Evolutionary conservation across 345 rosid species (phyloP), one percentile per base, ranked within the genome.

Genomic region (Boechera retrofracta): DNA sequence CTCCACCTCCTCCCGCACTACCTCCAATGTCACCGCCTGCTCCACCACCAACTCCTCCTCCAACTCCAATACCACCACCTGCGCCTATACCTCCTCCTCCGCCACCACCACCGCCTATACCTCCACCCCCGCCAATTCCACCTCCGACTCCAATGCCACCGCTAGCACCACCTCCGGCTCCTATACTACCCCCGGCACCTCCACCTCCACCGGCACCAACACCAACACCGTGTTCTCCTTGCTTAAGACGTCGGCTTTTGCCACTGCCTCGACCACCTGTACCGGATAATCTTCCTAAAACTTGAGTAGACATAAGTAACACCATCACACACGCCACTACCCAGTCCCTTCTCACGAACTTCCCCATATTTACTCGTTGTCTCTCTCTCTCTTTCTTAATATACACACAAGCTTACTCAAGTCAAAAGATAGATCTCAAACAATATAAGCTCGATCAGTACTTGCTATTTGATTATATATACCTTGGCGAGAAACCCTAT

Each of bases 291-390:
- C 16, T 18, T 29, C 72, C 81, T 5, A 77, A 65, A 42, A 65
- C 81, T 47, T 64, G 77, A 42, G 48, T 39, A 18, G 63, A 71
- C 47, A 64, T 58, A 4, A 26, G 9, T 60, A 62, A 38, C 76
- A 64, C 4, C 64, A 47, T 72, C 28, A 72, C 62, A 58, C 60
- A 71, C 29, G 62, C 81, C 67, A 64, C 38, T 28, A 64, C 39
- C 79, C 57, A 60, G 65, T 49, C 83, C 74, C 52, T 65, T 52
- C 53, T 79, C 83, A 60, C 32, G 41, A 69, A 41, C 49, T 35
- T 51, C 16, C 49, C 75, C 80, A 76, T 76, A n/a, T 31, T 16
- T 31, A 67, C 28, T 36, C 15, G 41, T 41, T 42, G 1, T 41
- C n/a, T 4, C 24, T 21, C 67, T 28, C 21, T 68, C 16, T 68